Evolutionary conservation across 2,329 filamentous ascomycete species (phyloP).

Genomic region (Cordyceps javanica): DNA sequence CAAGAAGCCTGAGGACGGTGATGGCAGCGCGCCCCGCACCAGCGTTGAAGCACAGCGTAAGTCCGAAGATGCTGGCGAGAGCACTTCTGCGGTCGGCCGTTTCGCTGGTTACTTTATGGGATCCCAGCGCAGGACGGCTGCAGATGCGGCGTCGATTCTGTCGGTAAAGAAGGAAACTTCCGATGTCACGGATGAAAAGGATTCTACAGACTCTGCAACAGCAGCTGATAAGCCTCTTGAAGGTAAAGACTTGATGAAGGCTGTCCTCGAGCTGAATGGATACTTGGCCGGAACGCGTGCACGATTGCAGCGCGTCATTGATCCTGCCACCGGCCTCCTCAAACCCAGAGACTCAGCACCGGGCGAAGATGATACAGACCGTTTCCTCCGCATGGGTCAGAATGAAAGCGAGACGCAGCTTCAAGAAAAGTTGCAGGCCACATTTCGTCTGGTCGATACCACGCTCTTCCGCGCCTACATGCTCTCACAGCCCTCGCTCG

Average conservation of each 20-base stretch:
- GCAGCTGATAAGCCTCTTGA: conserved; percentile 52
- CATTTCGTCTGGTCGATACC: conserved; percentile 84
- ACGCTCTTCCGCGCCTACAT: conserved; percentile 93
- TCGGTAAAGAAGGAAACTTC: conserved; percentile 44
- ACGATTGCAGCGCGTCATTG: conserved; percentile 54
- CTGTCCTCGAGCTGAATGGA: conserved; percentile 75
- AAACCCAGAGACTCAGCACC: conserved; percentile 42
- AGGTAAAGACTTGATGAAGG: conserved; percentile 76
- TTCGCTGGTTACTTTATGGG: conserved; percentile 51
- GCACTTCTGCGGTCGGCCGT: conserved; percentile 32
- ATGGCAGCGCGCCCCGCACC: conserved; percentile 19
- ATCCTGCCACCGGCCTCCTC: conserved; percentile 57
- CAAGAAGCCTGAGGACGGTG: conserved; percentile 26
- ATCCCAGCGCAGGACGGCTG: conserved; percentile 37
- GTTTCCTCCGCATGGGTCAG: conserved; percentile 43
- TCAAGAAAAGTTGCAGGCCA: conserved; percentile 64
- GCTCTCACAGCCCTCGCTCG: conserved; percentile 79
- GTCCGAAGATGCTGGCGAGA: conserved; percentile 22
- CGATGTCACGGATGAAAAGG: conserved; percentile 43
- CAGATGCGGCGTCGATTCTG: conserved; percentile 54
- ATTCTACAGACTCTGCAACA: conserved; percentile 42
- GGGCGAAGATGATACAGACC: conserved; percentile 47
- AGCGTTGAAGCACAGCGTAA: conserved; percentile 8
- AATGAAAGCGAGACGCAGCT: conserved; percentile 54
- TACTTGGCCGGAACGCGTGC: conserved; percentile 83